phyloP scores from a whole-genome alignment of 305 asterid genomes.

The Fraxinus nigra region DNA sequence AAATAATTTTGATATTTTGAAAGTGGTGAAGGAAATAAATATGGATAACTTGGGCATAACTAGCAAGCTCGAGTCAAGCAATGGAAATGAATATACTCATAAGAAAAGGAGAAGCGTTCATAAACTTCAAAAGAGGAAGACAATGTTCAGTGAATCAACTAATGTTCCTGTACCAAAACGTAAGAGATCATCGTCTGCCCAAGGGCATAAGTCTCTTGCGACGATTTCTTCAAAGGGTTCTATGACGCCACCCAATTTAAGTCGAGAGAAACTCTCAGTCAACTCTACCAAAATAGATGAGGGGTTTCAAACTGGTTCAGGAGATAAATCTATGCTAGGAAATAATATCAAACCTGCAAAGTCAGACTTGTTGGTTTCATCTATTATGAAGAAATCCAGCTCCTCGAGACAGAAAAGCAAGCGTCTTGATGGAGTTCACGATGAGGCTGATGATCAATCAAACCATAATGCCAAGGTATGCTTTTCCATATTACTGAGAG shows the following conservation, averaged over 20 bases:
- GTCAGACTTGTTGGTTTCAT: constrained; percentile 49
- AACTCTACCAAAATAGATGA: constrained; percentile 49
- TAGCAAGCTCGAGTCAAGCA: constrained; percentile 67
- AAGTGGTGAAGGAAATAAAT: constrained; percentile 85
- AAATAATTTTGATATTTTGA: constrained; percentile 72
- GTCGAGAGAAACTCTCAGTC: constrained; percentile 30
- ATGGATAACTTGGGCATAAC: constrained; percentile 46
- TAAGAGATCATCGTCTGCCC: constrained; percentile 65
- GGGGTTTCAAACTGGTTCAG: constrained; percentile 50
- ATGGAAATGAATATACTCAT: constrained; percentile 49
- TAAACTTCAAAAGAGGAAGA: constrained; percentile 62
- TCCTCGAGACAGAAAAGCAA: constrained; percentile 61
- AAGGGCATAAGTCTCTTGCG: constrained; percentile 43
- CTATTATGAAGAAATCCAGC: constrained; percentile 43
- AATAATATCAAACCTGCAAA: constrained; percentile 49
- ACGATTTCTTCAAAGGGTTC: constrained; percentile 41
- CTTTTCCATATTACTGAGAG: constrained; percentile 20
- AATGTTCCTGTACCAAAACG: constrained; percentile 78
- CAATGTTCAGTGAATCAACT: constrained; percentile 43
- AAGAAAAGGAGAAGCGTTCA: constrained; percentile 39
- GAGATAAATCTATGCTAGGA: constrained; percentile 41
- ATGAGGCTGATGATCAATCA: constrained; percentile 33
- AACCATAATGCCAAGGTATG: constrained; percentile 56
- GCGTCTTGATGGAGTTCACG: constrained; percentile 41
- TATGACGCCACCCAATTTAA: constrained; percentile 29